Base-by-base conservation (phyloP, 371 early-diverging fungal genomes). In the Mortierella polycephala region DNA sequence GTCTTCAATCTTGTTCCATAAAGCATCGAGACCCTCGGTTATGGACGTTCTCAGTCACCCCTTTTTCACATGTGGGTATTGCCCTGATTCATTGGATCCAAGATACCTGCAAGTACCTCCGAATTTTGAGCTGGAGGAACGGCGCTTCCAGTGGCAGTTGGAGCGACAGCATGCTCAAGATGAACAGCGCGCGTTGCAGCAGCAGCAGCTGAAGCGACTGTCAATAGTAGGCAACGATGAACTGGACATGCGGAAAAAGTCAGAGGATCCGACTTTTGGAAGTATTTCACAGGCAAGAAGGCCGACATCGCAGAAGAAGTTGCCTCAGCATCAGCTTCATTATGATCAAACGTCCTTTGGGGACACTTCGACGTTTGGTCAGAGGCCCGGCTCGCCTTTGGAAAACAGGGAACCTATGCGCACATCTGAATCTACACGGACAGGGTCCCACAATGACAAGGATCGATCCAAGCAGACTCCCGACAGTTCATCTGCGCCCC, bases 11-110 rank as follows among this genome's bases (percentile, higher is more conserved):
- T 18, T 7, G 7, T 6, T 14, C 14, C 60, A 20, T 18, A 6
- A 64, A 85, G 85, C 74, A 45, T 79, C 82, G 49, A 66, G 89
- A 54, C 85, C 82, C 6, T 70, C 86, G 2, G 76, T 88, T 20
- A 69, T 72, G 13, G 68, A 82, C 21, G 71, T 87, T 4, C 71
- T 84, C 14, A 49, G 64, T 7, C 84, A 87, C 69, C 79, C 81
- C 2, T 88, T 88, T 58, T 84, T 88, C 67, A 65, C 75, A 10
- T 57, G 71, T 13, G 84, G 84, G n/a, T 64, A 64, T 8, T 71
- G 83, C 18, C 88, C 88, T 10, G 54, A 60, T 23, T 45, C 39
- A 2, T 69, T 88, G 61, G 85, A 85, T 10, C 46, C 59, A 16
- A 64, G 62, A n/a, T 68, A 84, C 11, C 61, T 84, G 37, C 30